Conservation (phyloP, 2,329 filamentous ascomycete species). For the Trichophyton verrucosum region DNA sequence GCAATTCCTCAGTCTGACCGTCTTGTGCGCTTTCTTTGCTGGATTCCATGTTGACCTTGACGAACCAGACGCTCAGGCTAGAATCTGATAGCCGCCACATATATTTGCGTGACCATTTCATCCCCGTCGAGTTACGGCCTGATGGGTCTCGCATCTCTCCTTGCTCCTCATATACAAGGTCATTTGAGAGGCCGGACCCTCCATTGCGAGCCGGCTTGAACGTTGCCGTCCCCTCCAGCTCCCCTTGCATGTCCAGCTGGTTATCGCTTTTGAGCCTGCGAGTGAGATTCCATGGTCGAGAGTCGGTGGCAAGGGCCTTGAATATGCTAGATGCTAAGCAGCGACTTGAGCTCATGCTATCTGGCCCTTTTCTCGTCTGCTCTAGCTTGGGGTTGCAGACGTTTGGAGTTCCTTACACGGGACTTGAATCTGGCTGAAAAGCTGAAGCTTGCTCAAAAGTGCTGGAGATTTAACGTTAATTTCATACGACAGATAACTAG, state of each 20-base stretch:
- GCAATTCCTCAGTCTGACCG: slow-evolving; percentile 14
- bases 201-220: slow-evolving; percentile 21
- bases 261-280: slow-evolving; percentile 32
- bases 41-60: slow-evolving; percentile 21
- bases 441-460: no score
- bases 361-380: not conserved
- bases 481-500: no score
- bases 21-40: not conserved
- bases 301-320: slow-evolving; percentile 19
- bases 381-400: not conserved
- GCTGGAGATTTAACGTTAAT: no score
- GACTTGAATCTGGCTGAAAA: no score
- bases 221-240: slow-evolving; percentile 29
- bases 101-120: slow-evolving; percentile 33
- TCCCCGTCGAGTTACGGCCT: slow-evolving; percentile 16
- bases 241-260: slow-evolving; percentile 30
- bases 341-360: not conserved
- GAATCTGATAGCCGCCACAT: slow-evolving; percentile 27
- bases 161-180: slow-evolving; percentile 33
- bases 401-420: no score
- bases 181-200: not conserved
- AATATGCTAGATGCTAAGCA: slow-evolving; percentile 17
- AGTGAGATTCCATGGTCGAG: slow-evolving; percentile 25
- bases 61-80: slow-evolving; percentile 35
- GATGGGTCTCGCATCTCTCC: slow-evolving; percentile 27